Evolutionary conservation across 768 basidiomycete genomes (phyloP).

Genomic region (Xerocomus spinulosus): DNA sequence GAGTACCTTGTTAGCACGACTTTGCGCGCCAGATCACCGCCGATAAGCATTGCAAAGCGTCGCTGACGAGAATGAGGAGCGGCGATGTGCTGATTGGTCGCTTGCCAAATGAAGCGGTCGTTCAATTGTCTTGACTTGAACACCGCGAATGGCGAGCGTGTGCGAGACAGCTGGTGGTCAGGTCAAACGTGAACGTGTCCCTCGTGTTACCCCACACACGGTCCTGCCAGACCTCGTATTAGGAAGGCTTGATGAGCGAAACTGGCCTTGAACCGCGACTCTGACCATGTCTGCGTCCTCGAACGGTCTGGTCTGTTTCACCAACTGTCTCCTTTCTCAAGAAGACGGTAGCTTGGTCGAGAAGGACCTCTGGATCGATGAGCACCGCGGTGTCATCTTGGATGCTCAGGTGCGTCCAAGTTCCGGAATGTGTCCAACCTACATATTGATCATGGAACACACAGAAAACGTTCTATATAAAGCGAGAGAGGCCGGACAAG

Average conservation of each 20-base stretch:
- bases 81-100: neutral
- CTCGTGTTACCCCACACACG: no score
- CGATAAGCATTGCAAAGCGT: no score
- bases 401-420: conserved; percentile 57
- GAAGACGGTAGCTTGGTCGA: conserved; percentile 75
- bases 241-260: neutral
- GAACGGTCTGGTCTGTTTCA: conserved; percentile 82
- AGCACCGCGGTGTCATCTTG: conserved; percentile 64
- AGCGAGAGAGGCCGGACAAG: conserved; percentile 55
- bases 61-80: no score
- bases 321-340: conserved; percentile 74
- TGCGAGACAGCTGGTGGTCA: neutral
- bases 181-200: neutral
- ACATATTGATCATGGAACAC: conserved; percentile 3
- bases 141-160: neutral
- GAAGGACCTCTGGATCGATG: conserved; percentile 81
- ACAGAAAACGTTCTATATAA: conserved; percentile 64
- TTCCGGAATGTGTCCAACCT: neutral
- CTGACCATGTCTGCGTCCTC: conserved; percentile 19
- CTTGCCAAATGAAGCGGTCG: neutral
- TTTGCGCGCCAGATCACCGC: no score
- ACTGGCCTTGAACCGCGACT: conserved; percentile 3
- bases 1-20: no score
- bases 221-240: neutral
- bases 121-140: neutral